Conservation (phyloP, 352 stramenopile species). For the Phytophthora sansomeana region DNA sequence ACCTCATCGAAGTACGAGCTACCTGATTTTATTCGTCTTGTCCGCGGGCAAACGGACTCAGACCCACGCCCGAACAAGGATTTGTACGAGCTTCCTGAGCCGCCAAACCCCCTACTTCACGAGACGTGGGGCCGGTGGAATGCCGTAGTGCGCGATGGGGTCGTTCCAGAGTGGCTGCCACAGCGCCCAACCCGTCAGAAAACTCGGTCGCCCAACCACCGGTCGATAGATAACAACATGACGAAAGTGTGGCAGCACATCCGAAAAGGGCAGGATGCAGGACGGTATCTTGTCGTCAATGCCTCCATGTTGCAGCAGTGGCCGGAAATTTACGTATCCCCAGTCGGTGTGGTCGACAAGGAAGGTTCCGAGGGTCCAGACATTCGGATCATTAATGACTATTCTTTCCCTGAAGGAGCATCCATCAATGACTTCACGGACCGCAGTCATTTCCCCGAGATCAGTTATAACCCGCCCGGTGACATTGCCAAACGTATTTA, state of each 20-base stretch:
- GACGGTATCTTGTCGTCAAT: conserved; percentile 1
- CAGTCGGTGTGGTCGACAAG: conserved; percentile 10
- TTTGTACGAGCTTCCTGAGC: conserved; percentile 10
- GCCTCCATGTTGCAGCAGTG: background rate
- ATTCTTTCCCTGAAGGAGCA: background rate
- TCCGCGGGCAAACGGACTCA: conserved; percentile 6
- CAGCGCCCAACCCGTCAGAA: background rate
- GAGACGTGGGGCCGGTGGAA: conserved; percentile 11
- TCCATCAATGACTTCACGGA: conserved; percentile 20
- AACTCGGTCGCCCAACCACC: background rate
- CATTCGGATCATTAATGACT: conserved; percentile 12
- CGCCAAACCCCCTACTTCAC: background rate
- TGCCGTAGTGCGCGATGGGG: conserved; percentile 1
- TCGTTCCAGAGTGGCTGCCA: background rate
- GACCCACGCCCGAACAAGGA: conserved; percentile 18
- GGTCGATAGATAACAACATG: background rate
- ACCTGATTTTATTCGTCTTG: conserved; percentile 7
- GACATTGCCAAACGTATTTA: conserved; percentile 5
- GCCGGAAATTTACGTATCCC: conserved; percentile 5
- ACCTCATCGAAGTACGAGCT: background rate
- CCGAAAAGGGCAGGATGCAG: conserved; percentile 3
- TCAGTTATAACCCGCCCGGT: conserved; percentile 7
- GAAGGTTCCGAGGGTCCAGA: background rate
- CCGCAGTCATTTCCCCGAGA: conserved; percentile 2
- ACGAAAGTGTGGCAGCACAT: conserved; percentile 7